phyloP scores from a whole-genome alignment of 768 basidiomycete genomes.

The Megacollybia marginata region DNA sequence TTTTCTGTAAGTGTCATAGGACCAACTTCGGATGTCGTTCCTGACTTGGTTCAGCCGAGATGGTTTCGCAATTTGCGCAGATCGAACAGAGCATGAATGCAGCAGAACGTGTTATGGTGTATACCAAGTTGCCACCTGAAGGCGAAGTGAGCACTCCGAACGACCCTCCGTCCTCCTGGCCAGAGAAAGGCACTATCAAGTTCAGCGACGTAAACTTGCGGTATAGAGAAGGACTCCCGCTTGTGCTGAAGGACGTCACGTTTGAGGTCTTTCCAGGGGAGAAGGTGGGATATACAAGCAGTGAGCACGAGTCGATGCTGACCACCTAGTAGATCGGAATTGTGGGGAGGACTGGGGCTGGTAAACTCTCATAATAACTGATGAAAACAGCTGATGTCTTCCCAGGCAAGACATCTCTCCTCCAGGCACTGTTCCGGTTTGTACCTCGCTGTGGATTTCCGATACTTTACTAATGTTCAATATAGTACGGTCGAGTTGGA shows the following conservation, averaged over 20 bases:
- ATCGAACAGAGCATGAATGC: slow-evolving; percentile 72
- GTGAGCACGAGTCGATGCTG: background rate
- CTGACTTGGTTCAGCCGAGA: slow-evolving; percentile 31
- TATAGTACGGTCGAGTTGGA: slow-evolving; percentile 53
- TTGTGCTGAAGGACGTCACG: slow-evolving; percentile 55
- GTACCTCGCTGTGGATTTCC: slow-evolving; percentile 5
- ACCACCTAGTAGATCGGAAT: slow-evolving; percentile 1
- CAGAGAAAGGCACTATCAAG: slow-evolving; percentile 39
- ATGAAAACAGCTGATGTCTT: background rate
- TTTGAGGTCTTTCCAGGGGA: slow-evolving; percentile 56
- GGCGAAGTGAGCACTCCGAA: slow-evolving; percentile 33
- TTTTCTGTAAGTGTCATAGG: slow-evolving; percentile 32
- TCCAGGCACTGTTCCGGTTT: slow-evolving; percentile 51
- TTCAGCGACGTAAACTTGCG: slow-evolving; percentile 49
- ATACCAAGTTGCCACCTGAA: slow-evolving; percentile 54
- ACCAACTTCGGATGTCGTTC: background rate
- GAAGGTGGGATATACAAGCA: slow-evolving; percentile 35
- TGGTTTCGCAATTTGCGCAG: slow-evolving; percentile 51
- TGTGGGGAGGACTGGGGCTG: slow-evolving; percentile 34
- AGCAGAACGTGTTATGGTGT: slow-evolving; percentile 62
- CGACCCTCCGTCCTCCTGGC: slow-evolving; percentile 46
- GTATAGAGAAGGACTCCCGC: slow-evolving; percentile 58
- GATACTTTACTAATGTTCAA: slow-evolving; percentile 6
- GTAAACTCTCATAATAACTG: slow-evolving; percentile 12
- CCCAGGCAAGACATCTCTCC: slow-evolving; percentile 46